Evolutionary conservation across 208 protist genomes (phyloP), one percentile per base, ranked within the genome.

Genomic region (Strigomonas galati): DNA sequence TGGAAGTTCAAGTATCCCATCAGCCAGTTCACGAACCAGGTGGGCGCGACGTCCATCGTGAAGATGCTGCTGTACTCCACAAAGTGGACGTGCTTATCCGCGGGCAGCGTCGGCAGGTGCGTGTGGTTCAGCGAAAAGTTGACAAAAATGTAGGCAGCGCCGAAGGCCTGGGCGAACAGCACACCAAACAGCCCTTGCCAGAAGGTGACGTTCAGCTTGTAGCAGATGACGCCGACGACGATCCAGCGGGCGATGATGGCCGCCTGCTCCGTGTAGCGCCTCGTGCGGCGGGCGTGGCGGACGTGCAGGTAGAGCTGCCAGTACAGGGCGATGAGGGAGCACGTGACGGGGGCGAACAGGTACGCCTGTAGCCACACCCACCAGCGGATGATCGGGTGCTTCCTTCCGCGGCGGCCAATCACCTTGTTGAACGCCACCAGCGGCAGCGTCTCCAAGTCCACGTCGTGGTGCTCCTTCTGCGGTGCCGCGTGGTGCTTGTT

Each of bases 1-100:
- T 95, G 90, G 52, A 68, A 92, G 71, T 93, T 93, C 35, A 94
- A 78, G 69, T 86, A 87, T 12, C 77, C 79, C 80, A 92, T 90
- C 51, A 86, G 84, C 80, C 81, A 94, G 27, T 73, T 83, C 55
- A 82, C 78, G 10, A 89, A 81, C 63, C 59, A 78, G 68, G 59
- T 67, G 19, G 77, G 65, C 12, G 72, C 37, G 23, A 87, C 79
- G 71, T 94, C 79, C 65, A 88, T 89, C 9, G 89, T 94, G 79
- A 87, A 81, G 49, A 81, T 65, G 28, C 73, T 62, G 19, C 73
- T 69, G 70, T 88, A 89, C 72, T 91, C 82, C 4, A 93, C 82
- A 65, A 77, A 92, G 75, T 90, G 77, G 24, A 77, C 69, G 54
- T 89, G 70, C 61, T 85, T 37, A 55, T 83, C 66, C 23, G 69